phyloP scores from a whole-genome alignment of 768 basidiomycete genomes.

The Mycena alexandri region DNA sequence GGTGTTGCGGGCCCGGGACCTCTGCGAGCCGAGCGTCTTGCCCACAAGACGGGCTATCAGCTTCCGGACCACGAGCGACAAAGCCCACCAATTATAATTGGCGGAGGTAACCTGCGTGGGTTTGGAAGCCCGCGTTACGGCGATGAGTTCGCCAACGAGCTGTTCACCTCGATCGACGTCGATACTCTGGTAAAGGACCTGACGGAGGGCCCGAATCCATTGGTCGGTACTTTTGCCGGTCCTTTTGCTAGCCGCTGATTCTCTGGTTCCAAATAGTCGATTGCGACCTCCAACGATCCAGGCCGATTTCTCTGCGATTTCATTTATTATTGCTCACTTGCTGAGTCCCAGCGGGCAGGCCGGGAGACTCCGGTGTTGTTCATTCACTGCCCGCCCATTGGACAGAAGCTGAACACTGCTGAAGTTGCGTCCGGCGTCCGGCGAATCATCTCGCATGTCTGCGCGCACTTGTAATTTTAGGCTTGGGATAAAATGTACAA shows the following conservation, averaged over 20 bases:
- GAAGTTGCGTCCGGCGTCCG: slow-evolving; percentile 12
- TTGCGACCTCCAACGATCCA: slow-evolving; percentile 52
- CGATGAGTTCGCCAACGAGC: slow-evolving; percentile 34
- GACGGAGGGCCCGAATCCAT: slow-evolving; percentile 29
- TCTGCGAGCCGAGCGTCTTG: slow-evolving; percentile 29
- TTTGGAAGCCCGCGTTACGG: slow-evolving; percentile 31
- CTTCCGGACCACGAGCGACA: slow-evolving; percentile 33
- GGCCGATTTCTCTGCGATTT: slow-evolving; percentile 85
- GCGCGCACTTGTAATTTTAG: not conserved
- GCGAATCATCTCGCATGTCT: slow-evolving; percentile 3
- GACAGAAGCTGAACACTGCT: slow-evolving; percentile 49
- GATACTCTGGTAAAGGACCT: slow-evolving; percentile 29
- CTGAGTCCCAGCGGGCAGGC: slow-evolving; percentile 69
- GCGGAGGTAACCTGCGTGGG: slow-evolving; percentile 25
- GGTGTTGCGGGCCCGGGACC: slow-evolving; percentile 30
- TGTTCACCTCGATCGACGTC: slow-evolving; percentile 32
- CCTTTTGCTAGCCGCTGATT: no score
- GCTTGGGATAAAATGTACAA: not conserved
- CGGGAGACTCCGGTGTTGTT: slow-evolving; percentile 69
- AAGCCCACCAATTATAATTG: slow-evolving; percentile 24
- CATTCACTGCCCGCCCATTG: slow-evolving; percentile 78
- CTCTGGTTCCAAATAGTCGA: not conserved
- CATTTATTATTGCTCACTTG: slow-evolving; percentile 81
- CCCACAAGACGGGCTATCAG: slow-evolving; percentile 37
- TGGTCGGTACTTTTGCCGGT: slow-evolving; percentile 13